Percentiles rank a stretch among this genome's conserved stretches.
phyloP scores from a whole-genome alignment of 140 eudicot genomes.

The Stevia rebaudiana region DNA sequence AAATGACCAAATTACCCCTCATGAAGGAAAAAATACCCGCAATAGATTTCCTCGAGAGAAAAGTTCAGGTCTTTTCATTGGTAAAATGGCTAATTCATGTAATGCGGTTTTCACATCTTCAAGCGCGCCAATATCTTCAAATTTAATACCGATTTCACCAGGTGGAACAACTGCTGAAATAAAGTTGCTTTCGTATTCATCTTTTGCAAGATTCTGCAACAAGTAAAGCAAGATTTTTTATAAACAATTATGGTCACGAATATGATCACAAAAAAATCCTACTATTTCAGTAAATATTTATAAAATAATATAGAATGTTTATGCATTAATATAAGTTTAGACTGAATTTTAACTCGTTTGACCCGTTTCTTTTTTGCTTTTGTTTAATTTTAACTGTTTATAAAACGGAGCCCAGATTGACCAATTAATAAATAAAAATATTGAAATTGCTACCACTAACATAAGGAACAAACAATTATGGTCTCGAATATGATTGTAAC shows the following conservation, averaged over 20 bases:
- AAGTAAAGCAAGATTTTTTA: not conserved
- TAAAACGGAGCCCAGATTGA: not conserved
- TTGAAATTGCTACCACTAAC: too few species aligned
- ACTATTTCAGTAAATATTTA: too few species aligned
- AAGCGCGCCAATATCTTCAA: conserved; percentile 97
- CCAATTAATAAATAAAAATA: not conserved
- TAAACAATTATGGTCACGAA: not conserved
- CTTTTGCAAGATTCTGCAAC: conserved; percentile 90
- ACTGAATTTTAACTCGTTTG: not conserved
- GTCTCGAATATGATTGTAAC: too few species aligned
- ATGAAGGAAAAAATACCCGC: conserved; percentile 49
- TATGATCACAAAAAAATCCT: not conserved
- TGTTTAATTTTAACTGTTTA: not conserved
- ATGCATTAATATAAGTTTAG: not conserved
- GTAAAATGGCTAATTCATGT: conserved; percentile 92
- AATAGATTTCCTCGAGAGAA: conserved; percentile 87
- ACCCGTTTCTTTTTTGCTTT: not conserved
- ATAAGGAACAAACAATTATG: too few species aligned
- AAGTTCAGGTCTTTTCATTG: conserved; percentile 97
- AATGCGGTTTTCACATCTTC: conserved; percentile 93
- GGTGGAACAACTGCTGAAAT: conserved; percentile 96
- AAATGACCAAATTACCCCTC: conserved; percentile 1
- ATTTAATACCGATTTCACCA: conserved; percentile 88
- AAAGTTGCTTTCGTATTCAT: conserved; percentile 94
- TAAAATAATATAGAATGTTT: not conserved